Percentiles rank a stretch among this genome's conserved stretches.
These are phyloP conservation scores for Carnegiea gigantea DNA, from an alignment of 179 eudicot species.

Conservation along the genomic window DNA sequence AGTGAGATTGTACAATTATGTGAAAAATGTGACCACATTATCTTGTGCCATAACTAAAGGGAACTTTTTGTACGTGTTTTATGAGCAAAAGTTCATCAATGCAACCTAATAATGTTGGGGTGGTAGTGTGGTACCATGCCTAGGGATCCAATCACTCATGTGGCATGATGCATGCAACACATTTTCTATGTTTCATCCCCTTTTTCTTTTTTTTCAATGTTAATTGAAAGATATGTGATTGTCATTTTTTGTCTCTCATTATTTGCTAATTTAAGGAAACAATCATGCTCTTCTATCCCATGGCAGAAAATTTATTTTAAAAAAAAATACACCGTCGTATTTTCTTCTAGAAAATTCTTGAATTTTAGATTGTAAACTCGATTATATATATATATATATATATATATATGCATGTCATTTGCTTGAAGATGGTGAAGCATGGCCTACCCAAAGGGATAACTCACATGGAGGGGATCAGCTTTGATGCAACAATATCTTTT, in stretches of 20 bases:
- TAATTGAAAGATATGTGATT: too few relatives aligned
- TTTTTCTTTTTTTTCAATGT: too few relatives aligned
- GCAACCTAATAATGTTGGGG: not conserved
- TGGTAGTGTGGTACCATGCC: not conserved
- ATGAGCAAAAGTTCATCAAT: not conserved
- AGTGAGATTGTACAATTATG: conserved; percentile 6
- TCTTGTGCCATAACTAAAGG: not conserved
- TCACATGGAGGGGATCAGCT: conserved; percentile 28
- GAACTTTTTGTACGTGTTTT: conserved; percentile 5
- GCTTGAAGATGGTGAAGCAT: not conserved
- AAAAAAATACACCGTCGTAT: too few relatives aligned
- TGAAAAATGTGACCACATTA: conserved; percentile 8
- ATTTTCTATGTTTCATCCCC: not conserved
- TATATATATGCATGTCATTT: not conserved
- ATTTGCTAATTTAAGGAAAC: too few relatives aligned
- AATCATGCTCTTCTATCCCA: too few relatives aligned
- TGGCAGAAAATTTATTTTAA: too few relatives aligned
- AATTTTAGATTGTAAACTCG: too few relatives aligned
- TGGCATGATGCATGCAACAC: not conserved
- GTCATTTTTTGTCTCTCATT: too few relatives aligned
- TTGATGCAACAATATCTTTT: conserved; percentile 13
- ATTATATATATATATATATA: too few relatives aligned
- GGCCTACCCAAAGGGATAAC: conserved; percentile 26
- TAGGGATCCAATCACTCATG: not conserved
- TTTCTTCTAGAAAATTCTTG: too few relatives aligned